phyloP scores from a whole-genome alignment of 768 basidiomycete species.

The Mycena capillaripes region DNA sequence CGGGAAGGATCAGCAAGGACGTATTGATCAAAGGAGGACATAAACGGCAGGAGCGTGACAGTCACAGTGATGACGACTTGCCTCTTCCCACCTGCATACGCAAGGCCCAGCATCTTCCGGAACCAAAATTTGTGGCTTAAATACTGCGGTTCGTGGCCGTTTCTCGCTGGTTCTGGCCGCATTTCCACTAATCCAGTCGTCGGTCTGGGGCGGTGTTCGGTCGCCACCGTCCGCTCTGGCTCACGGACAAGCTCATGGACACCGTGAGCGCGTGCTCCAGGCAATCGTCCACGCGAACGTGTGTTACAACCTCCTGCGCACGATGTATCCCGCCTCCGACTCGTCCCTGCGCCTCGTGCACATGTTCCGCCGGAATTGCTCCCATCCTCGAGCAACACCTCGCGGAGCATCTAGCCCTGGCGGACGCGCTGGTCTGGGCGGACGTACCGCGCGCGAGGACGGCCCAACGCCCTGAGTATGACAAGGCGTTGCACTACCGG shows the following conservation, averaged over 20 bases:
- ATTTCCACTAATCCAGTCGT: too few species aligned
- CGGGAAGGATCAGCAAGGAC: constrained; percentile 17
- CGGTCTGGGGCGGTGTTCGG: too few species aligned
- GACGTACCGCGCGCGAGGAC: constrained; percentile 19
- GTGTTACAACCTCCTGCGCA: neutral
- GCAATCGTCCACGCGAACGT: neutral
- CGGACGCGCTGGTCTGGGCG: constrained; percentile 32
- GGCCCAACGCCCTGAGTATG: neutral
- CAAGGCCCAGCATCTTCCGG: too few species aligned
- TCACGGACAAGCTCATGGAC: neutral
- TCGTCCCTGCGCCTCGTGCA: neutral
- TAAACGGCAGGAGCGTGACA: neutral
- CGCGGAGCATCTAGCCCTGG: neutral
- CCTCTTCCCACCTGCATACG: neutral
- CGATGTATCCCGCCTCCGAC: neutral
- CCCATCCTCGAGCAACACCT: constrained; percentile 3
- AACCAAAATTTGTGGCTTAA: too few species aligned
- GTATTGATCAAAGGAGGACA: constrained; percentile 13
- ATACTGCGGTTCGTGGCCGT: too few species aligned
- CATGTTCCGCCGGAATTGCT: neutral
- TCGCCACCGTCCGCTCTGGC: neutral
- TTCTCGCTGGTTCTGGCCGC: too few species aligned
- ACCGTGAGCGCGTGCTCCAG: neutral
- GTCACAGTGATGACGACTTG: neutral
- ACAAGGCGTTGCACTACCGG: constrained; percentile 7